phyloP scores from a whole-genome alignment of 2,329 filamentous ascomycete species.

The Ramularia endophylla region DNA sequence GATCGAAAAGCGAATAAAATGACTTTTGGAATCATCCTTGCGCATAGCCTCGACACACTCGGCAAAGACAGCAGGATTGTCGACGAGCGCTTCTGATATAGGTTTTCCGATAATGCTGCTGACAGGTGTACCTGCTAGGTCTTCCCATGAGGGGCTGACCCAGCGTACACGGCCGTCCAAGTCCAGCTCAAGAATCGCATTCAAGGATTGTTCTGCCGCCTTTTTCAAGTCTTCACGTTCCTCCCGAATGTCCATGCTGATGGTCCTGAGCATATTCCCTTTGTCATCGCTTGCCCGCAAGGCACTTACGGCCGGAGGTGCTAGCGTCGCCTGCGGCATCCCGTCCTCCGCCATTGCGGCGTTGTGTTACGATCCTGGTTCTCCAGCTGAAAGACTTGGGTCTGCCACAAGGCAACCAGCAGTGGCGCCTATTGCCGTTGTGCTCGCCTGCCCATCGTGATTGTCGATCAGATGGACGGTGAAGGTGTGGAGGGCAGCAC shows the following conservation, averaged over 20 bases:
- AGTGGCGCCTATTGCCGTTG: conserved; percentile 13
- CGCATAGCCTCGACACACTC: conserved; percentile 84
- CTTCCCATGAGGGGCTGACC: conserved; percentile 93
- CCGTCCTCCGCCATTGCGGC: conserved; percentile 15
- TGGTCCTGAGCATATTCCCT: conserved; percentile 51
- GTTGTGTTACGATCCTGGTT: conserved; percentile 4
- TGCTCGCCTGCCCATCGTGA: conserved; percentile 16
- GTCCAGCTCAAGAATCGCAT: conserved; percentile 91
- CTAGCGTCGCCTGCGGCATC: conserved; percentile 28
- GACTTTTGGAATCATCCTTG: conserved; percentile 86
- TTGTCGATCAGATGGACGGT: conserved; percentile 10
- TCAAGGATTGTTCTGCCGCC: conserved; percentile 92
- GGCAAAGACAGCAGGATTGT: conserved; percentile 72
- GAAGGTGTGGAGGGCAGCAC: not conserved
- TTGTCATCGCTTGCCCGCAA: conserved; percentile 32
- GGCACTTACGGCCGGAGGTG: conserved; percentile 40
- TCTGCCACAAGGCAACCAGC: conserved; percentile 7
- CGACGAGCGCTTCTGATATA: conserved; percentile 75
- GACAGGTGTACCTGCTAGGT: conserved; percentile 76
- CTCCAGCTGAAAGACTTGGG: conserved; percentile 2
- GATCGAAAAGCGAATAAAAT: conserved; percentile 77
- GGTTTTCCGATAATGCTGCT: conserved; percentile 67
- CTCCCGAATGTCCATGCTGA: conserved; percentile 86
- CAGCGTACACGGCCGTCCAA: conserved; percentile 87
- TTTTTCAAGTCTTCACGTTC: conserved; percentile 91